phyloP scores from a whole-genome alignment of 1,139 yeast species.

The Pichia sp. region DNA sequence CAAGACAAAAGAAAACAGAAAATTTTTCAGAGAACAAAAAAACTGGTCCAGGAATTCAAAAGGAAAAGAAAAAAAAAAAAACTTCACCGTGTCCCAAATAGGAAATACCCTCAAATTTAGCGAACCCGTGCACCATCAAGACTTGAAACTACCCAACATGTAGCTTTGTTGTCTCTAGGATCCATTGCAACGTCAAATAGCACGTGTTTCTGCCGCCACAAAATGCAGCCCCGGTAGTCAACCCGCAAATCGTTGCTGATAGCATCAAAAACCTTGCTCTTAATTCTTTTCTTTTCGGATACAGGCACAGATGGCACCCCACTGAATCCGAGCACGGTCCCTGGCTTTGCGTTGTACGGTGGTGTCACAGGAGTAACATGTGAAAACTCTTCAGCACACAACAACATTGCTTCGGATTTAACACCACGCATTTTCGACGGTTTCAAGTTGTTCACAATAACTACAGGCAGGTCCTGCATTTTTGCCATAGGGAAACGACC shows the following conservation, averaged over 20 bases:
- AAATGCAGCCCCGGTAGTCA: conserved; percentile 3
- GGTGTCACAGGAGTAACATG: conserved; percentile 31
- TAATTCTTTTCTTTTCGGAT: conserved; percentile 30
- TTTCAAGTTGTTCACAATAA: conserved; percentile 55
- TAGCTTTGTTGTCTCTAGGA: too few relatives aligned
- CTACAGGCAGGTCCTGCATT: conserved; percentile 44
- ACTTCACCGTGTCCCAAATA: too few relatives aligned
- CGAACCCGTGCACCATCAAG: too few relatives aligned
- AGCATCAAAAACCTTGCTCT: conserved; percentile 35
- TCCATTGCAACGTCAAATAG: too few relatives aligned
- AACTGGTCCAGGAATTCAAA: too few relatives aligned
- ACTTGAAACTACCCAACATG: too few relatives aligned
- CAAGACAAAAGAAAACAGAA: too few relatives aligned
- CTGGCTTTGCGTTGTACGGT: conserved; percentile 28
- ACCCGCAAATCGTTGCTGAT: conserved; percentile 28
- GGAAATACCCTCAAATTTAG: too few relatives aligned
- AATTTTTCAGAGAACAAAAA: conserved; percentile 1
- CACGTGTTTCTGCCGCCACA: conserved; percentile 3
- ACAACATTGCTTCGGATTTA: conserved; percentile 51
- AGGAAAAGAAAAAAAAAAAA: neutral
- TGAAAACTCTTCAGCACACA: conserved; percentile 33
- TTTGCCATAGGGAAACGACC: conserved; percentile 43
- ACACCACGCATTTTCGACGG: conserved; percentile 64
- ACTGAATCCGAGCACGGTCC: conserved; percentile 33
- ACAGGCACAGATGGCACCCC: neutral